Base-by-base conservation (phyloP, 1,284 basidiomycete species). In the Boletus hoseneyae region DNA sequence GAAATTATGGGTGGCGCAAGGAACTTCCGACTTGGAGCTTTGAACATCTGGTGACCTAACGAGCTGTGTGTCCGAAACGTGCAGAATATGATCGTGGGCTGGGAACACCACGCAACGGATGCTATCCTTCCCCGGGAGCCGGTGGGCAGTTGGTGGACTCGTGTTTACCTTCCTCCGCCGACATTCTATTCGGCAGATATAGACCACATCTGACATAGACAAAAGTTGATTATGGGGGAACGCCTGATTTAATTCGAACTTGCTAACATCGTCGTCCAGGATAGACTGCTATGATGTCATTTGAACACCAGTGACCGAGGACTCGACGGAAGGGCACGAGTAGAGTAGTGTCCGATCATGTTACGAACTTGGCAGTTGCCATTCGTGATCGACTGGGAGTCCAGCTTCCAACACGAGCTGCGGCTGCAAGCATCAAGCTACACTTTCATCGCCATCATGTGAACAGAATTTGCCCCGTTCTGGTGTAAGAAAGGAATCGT, bases 111-210 rank as follows among this genome's bases (percentile, higher is more conserved):
- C 29, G 10, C 29, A 30, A 30, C 7, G 12, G 12, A 30, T 30
- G 12, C 29, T 12, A 30, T 30, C 6, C 29, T 30, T 11, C 29
- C 2, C 12, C 29, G 29, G 29, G 29, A 30, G 29, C 29, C 29
- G 29, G 29, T 2, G 29, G 10, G 29, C 29, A 30, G 2, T 30
- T 30, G 12, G 29, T 10, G 29, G 29, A 30, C 52, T 47, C 52
- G 15, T 56, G 53, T 55, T 47, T 42, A 25, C 45, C 40, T 32
- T 18, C 32, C 23, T 35, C 29, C 42, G 29, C 34, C 48, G 34
- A 42, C 42, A 21, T 39, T 47, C 25, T n/a, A n/a, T n/a, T n/a
- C n/a, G 27, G n/a, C 21, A 25, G 39, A 42, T 38, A 18, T 30
- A 30, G 8, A 30, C 29, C 29, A 30, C 29, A 12, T 30, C 10